Conservation (phyloP, 148 eudicot genomes). For the Cornus florida region DNA sequence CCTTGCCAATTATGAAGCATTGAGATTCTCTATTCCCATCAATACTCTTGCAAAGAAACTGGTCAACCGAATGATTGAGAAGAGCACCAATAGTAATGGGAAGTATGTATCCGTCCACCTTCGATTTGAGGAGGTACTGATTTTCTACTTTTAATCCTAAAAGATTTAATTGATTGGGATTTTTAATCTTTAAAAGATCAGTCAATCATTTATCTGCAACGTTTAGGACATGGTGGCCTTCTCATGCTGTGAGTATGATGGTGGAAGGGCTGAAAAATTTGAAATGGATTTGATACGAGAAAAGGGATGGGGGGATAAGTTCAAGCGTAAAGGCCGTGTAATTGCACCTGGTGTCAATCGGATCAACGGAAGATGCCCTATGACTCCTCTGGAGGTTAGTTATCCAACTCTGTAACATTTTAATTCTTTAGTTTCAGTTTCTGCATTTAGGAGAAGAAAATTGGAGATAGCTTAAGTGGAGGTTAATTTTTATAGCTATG, state of each 20-base stretch:
- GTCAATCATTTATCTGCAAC: neutral
- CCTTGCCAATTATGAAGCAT: constrained; percentile 71
- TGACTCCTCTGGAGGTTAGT: constrained; percentile 88
- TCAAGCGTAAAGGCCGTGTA: constrained; percentile 44
- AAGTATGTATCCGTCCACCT: constrained; percentile 81
- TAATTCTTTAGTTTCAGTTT: constrained; percentile 8
- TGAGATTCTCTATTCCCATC: constrained; percentile 70
- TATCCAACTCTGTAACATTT: neutral
- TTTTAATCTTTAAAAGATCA: neutral
- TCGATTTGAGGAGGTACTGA: constrained; percentile 85
- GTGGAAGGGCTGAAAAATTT: constrained; percentile 51
- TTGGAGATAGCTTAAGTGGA: neutral
- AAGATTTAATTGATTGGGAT: neutral
- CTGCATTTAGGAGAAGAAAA: neutral
- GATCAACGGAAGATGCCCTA: constrained; percentile 77
- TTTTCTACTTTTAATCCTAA: neutral
- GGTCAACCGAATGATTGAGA: constrained; percentile 54
- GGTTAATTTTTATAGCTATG: neutral
- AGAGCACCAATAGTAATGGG: constrained; percentile 55
- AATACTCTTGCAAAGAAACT: constrained; percentile 53
- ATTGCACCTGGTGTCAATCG: constrained; percentile 64
- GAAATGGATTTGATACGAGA: constrained; percentile 65
- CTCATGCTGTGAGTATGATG: constrained; percentile 86
- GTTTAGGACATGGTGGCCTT: constrained; percentile 88
- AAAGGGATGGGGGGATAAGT: constrained; percentile 85